Base-by-base conservation (phyloP, 2,329 filamentous ascomycete species). In the Scolecobasidium constrictum region DNA sequence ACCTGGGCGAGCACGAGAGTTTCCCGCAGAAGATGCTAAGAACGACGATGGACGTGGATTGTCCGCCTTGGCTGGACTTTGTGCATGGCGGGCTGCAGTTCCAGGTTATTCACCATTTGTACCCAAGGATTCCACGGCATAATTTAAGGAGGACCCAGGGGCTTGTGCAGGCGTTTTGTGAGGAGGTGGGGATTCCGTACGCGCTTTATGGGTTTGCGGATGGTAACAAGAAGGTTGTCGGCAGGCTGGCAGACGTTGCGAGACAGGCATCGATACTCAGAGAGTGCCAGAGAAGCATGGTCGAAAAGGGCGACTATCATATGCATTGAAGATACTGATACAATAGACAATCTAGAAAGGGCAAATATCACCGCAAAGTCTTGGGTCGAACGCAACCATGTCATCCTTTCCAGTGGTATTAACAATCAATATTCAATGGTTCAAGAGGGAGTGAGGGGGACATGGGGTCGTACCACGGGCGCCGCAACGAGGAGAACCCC, bases 11-110 rank as follows among this genome's bases (percentile, higher is more conserved):
- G 37, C 64, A 67, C 43, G 80, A 84, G 55, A 80, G 76, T 1
- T 84, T 83, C 53, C 67, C 79, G 0, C 78, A 83, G 62, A 76
- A 77, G 52, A 79, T 81, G 68, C 63, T 84, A 28, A 71, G 80
- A 35, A 84, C 80, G 3, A 83, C 79, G 19, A 82, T 84, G 78
- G 81, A 85, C 52, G 75, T 85, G 38, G 78, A 82, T 52, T 84
- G 80, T 58, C 81, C 81, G 0, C 63, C 68, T 18, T 85, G 80
- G 81, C 63, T 85, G 19, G 81, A 85, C 56, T 84, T 78, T 51
- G 68, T 83, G 54, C 80, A 85, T 56, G 81, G 81, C 38, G 81
- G 81, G 1, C 65, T 85, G 20, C 81, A 84, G 60, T 85, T 84
- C 61, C 81, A 84, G 59, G 78, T 74, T 5, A 72, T 83, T 2